Evolutionary conservation across 2,329 filamentous ascomycete genomes (phyloP).

Genomic region (Cladosporium sp.): DNA sequence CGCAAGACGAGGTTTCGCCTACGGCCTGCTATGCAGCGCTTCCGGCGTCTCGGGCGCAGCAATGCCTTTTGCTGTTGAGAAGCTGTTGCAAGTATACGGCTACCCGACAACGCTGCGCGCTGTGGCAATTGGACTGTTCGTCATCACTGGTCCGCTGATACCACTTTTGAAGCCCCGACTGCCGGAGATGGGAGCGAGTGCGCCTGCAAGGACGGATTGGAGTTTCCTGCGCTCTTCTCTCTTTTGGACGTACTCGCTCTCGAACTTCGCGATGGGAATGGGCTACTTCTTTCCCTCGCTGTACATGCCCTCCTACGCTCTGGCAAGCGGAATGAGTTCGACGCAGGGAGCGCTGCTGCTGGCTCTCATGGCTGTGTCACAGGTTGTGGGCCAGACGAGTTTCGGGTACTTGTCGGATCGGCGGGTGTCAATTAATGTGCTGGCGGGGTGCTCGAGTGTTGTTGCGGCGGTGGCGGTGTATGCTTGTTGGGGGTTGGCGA

Average conservation of each 20-base stretch:
- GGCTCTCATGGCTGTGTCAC: conserved; percentile 41
- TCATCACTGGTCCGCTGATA: conserved; percentile 38
- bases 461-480: conserved; percentile 48
- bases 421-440: conserved; percentile 25
- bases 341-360: conserved; percentile 38
- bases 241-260: conserved; percentile 39
- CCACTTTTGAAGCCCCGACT: conserved; percentile 40
- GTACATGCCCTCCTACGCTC: conserved; percentile 43
- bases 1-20: conserved; percentile 31
- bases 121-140: conserved; percentile 30
- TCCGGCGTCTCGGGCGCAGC: conserved; percentile 31
- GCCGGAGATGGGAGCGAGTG: conserved; percentile 27
- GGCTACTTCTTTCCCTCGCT: conserved; percentile 46
- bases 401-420: conserved; percentile 47
- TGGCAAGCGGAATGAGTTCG: conserved; percentile 31
- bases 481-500: conserved; percentile 51
- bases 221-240: conserved; percentile 35
- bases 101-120: conserved; percentile 32
- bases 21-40: conserved; percentile 31
- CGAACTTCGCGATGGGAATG: conserved; percentile 42
- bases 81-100: conserved; percentile 29
- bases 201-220: conserved; percentile 34
- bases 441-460: conserved; percentile 43
- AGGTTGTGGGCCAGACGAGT: conserved; percentile 40
- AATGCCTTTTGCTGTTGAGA: conserved; percentile 30